These are phyloP conservation scores for Daldinia decipiens DNA, from an alignment of 495 filamentous ascomycete genomes.

Conservation along the genomic window DNA sequence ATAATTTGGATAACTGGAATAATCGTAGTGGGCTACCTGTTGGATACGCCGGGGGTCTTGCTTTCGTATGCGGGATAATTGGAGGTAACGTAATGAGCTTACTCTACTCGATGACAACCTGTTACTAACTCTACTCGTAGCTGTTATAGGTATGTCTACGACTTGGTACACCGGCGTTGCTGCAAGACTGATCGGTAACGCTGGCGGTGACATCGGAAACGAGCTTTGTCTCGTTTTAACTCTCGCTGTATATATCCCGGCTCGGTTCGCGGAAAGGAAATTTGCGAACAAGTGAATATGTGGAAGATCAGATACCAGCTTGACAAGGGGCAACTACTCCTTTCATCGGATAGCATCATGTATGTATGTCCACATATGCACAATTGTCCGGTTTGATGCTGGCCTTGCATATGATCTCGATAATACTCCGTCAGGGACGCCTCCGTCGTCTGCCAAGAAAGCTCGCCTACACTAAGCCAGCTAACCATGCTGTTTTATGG, in stretches of 20 bases:
- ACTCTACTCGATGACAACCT: constrained; percentile 5
- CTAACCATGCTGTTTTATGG: constrained; percentile 16
- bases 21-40: constrained; percentile 56
- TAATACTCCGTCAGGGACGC: constrained; percentile 18
- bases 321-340: constrained; percentile 21
- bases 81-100: constrained; percentile 45
- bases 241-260: constrained; percentile 47
- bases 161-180: constrained; percentile 63
- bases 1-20: constrained; percentile 64
- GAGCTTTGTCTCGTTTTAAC: constrained; percentile 64
- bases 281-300: constrained; percentile 18
- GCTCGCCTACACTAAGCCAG: constrained; percentile 9
- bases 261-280: constrained; percentile 43
- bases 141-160: constrained; percentile 62
- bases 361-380: constrained; percentile 1
- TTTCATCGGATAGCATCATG: constrained; percentile 12
- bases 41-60: constrained; percentile 58
- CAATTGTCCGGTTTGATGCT: constrained; percentile 17
- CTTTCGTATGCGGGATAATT: constrained; percentile 58
- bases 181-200: constrained; percentile 57
- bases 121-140: constrained; percentile 26
- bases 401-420: constrained; percentile 22
- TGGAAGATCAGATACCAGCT: constrained; percentile 16
- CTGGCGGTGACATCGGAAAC: constrained; percentile 67
- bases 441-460: constrained; percentile 34